Evolutionary conservation across 768 basidiomycete genomes (phyloP).

Genomic region (Xerocomellus amylosporus): DNA sequence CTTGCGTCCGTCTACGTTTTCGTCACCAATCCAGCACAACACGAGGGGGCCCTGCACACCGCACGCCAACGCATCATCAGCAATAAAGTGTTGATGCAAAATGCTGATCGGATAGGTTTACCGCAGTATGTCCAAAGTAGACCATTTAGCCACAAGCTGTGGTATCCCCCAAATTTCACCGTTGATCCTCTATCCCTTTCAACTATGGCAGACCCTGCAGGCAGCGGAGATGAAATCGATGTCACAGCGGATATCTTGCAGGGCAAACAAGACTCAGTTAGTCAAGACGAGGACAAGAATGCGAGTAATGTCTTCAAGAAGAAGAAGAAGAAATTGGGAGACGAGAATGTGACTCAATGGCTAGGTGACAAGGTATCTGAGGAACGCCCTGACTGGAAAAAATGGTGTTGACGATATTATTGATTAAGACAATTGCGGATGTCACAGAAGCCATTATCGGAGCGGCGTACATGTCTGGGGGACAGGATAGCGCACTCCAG

Average conservation of each 20-base stretch:
- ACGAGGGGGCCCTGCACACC: conserved; percentile 67
- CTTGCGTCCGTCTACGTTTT: conserved; percentile 72
- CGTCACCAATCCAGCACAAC: conserved; percentile 59
- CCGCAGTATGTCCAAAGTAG: conserved; percentile 73
- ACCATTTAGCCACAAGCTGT: conserved; percentile 62
- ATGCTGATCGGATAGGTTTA: conserved; percentile 56
- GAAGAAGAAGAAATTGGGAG: conserved; percentile 43
- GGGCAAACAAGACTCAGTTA: conserved; percentile 10
- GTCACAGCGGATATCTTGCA: conserved; percentile 7
- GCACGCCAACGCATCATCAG: conserved; percentile 69
- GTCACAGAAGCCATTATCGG: conserved; percentile 83
- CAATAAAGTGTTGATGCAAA: conserved; percentile 62
- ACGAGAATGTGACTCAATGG: conserved; percentile 48
- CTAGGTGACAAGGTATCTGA: conserved; percentile 72
- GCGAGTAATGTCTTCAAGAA: conserved; percentile 23
- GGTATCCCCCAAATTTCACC: conserved; percentile 54
- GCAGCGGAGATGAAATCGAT: conserved; percentile 32
- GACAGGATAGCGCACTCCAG: conserved; percentile 61
- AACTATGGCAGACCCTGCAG: conserved; percentile 19
- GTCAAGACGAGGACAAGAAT: conserved; percentile 12
- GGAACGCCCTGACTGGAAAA: background rate
- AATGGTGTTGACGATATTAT: conserved; percentile 12
- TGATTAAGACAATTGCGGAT: conserved; percentile 69
- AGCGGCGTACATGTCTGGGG: conserved; percentile 75
- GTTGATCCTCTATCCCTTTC: conserved; percentile 24